Conservation (phyloP, 176 grass and related monocot species). For the Carex pumila region DNA sequence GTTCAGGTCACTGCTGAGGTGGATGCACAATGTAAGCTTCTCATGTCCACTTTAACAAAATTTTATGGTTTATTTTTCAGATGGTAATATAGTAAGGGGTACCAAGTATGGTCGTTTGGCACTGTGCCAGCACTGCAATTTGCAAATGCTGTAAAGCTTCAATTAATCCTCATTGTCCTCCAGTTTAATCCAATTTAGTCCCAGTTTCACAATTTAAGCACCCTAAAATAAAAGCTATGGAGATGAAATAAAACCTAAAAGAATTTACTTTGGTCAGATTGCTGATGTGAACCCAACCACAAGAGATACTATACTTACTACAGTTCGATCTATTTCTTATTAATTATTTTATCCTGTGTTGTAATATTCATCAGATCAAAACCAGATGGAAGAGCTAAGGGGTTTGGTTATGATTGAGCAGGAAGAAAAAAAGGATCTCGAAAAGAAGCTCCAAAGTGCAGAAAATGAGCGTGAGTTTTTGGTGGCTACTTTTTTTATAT, state of each 20-base stretch:
- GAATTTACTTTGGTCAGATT: not conserved
- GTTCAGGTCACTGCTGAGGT: constrained; percentile 44
- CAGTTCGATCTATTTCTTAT: not conserved
- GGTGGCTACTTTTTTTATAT: not conserved
- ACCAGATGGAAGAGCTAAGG: constrained; percentile 60
- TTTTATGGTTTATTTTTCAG: not conserved
- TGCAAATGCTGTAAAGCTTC: not conserved
- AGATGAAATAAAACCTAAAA: not conserved
- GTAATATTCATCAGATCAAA: constrained; percentile 38
- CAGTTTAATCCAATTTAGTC: not conserved
- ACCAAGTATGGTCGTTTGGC: not conserved
- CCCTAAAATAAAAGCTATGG: not conserved
- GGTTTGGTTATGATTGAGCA: constrained; percentile 64
- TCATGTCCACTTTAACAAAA: not conserved
- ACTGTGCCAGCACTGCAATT: not conserved
- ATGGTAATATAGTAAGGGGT: not conserved
- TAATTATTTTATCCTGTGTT: not conserved
- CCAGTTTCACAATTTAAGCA: not conserved
- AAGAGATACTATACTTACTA: not conserved
- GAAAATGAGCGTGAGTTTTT: constrained; percentile 66
- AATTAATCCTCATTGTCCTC: not conserved
- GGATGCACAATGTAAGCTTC: constrained; percentile 51
- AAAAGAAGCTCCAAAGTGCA: constrained; percentile 57
- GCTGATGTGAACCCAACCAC: not conserved
- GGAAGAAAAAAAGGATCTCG: constrained; percentile 63